phyloP scores from a whole-genome alignment of 2,329 filamentous ascomycete genomes.

The Penicillium fuscoglaucum region DNA sequence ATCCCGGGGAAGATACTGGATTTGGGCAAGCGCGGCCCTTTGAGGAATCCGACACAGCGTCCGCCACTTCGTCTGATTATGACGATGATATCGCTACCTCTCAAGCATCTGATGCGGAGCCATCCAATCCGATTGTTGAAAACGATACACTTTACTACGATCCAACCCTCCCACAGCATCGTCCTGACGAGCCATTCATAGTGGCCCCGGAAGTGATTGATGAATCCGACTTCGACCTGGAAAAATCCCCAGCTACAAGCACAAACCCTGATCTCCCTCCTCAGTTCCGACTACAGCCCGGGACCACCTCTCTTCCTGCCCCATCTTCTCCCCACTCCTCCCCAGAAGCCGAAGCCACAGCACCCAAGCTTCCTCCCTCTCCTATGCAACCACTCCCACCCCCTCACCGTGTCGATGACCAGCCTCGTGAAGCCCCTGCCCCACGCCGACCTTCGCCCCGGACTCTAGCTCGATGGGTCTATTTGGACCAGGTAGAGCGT shows the following conservation, averaged over 20 bases:
- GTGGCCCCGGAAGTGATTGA: neutral
- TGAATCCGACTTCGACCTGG: constrained; percentile 4
- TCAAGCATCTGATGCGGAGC: constrained; percentile 3
- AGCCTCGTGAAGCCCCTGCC: constrained; percentile 17
- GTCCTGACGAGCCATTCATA: constrained; percentile 35
- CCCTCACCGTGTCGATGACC: constrained; percentile 18
- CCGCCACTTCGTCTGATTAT: constrained; percentile 22
- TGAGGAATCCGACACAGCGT: constrained; percentile 18
- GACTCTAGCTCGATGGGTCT: constrained; percentile 48
- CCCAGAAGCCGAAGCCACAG: constrained; percentile 36
- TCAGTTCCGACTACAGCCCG: constrained; percentile 43
- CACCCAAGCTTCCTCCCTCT: constrained; percentile 36
- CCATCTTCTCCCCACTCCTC: constrained; percentile 34
- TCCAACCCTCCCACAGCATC: constrained; percentile 50
- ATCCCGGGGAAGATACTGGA: constrained; percentile 21
- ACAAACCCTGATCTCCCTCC: constrained; percentile 29
- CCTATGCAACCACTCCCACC: constrained; percentile 37
- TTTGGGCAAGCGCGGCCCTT: constrained; percentile 14
- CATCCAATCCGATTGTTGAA: neutral
- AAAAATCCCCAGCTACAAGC: constrained; percentile 16
- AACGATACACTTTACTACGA: constrained; percentile 29
- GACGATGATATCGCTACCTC: constrained; percentile 6
- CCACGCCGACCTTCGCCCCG: constrained; percentile 31
- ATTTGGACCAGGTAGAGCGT: constrained; percentile 64
- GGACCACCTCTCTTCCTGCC: constrained; percentile 33